These are phyloP conservation scores for Calonectria henricotiae DNA, from an alignment of 2,329 filamentous ascomycete species.

Conservation along the genomic window DNA sequence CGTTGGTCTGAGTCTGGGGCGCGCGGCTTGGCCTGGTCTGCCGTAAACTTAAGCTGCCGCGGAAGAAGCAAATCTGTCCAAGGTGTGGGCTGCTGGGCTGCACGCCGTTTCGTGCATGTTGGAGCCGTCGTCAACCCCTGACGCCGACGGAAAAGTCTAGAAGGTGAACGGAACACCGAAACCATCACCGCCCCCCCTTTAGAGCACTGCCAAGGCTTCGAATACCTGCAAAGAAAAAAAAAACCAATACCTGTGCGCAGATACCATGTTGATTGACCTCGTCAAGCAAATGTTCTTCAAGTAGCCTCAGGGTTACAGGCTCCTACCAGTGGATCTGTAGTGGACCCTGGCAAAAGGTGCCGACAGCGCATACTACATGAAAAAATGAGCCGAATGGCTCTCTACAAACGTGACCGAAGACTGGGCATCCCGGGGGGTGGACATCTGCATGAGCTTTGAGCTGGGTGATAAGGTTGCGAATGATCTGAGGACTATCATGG, in stretches of 20 bases:
- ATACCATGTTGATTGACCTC: background rate
- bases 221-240: conserved; percentile 1
- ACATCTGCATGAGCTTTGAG: background rate
- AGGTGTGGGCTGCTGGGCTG: conserved; percentile 25
- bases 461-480: conserved; percentile 28
- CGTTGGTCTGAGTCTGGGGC: conserved; percentile 31
- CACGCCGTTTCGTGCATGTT: conserved; percentile 7
- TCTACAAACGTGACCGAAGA: conserved; percentile 2
- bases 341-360: conserved; percentile 12
- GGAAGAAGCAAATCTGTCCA: conserved; percentile 48
- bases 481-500: conserved; percentile 24
- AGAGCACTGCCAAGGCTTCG: conserved; percentile 13
- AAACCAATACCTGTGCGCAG: background rate
- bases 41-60: conserved; percentile 44
- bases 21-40: conserved; percentile 35
- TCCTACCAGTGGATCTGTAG: conserved; percentile 21
- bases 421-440: background rate
- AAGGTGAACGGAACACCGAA: conserved; percentile 33
- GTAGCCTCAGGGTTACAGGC: conserved; percentile 2
- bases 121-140: conserved; percentile 21
- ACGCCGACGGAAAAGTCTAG: conserved; percentile 34
- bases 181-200: conserved; percentile 10
- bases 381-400: conserved; percentile 1
- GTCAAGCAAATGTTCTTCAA: conserved; percentile 9
- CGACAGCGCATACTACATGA: background rate